These are phyloP conservation scores for Penicillium hordei DNA, from an alignment of 2,329 filamentous ascomycete species.

Conservation along the genomic window DNA sequence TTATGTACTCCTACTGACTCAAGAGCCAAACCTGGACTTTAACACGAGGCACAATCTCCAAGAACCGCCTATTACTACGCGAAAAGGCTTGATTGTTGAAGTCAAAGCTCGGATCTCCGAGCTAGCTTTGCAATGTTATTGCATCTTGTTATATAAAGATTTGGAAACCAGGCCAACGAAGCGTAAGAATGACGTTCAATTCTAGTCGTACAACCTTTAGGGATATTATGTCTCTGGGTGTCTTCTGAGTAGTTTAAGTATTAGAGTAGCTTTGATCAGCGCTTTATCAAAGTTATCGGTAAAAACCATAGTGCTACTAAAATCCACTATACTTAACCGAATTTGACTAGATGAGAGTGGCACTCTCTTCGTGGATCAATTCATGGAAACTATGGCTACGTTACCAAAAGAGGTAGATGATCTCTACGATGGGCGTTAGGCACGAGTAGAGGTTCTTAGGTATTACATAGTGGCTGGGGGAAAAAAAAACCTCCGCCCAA, in stretches of 20 bases:
- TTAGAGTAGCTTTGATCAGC: too few species aligned
- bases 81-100: background rate
- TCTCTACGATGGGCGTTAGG: background rate
- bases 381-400: background rate
- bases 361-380: background rate
- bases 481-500: background rate
- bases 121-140: background rate
- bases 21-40: background rate
- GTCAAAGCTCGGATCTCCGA: background rate
- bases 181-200: background rate
- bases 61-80: background rate
- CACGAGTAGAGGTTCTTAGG: background rate
- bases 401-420: background rate
- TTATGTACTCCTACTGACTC: background rate
- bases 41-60: background rate
- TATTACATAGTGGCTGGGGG: background rate
- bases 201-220: background rate
- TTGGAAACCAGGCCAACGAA: background rate
- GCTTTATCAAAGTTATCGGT: background rate
- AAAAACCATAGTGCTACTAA: too few species aligned
- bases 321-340: too few species aligned
- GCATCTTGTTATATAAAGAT: background rate
- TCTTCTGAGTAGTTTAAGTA: background rate
- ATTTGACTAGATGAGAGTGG: background rate
- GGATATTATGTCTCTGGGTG: background rate